phyloP scores from a whole-genome alignment of 2,329 filamentous ascomycete genomes.

The Mariannaea elegans region DNA sequence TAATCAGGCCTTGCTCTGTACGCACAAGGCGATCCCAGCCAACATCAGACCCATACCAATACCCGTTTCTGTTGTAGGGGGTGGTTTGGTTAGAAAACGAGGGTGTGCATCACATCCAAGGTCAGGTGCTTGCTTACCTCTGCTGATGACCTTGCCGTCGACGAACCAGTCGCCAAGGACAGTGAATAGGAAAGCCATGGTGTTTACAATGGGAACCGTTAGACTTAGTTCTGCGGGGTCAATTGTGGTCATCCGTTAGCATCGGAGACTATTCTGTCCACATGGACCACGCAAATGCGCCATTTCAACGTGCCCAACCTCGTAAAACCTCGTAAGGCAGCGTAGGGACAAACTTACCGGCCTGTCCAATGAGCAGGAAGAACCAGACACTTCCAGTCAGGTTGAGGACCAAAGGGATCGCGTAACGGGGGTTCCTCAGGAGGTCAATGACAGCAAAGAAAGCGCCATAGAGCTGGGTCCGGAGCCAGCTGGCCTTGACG shows the following conservation, averaged over 20 bases:
- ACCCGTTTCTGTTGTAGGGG: conserved; percentile 72
- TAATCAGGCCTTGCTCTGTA: conserved; percentile 67
- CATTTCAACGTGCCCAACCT: conserved; percentile 14
- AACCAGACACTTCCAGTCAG: conserved; percentile 96
- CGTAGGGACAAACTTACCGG: conserved; percentile 67
- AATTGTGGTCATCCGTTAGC: conserved; percentile 26
- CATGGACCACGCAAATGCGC: conserved; percentile 19
- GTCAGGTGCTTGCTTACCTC: conserved; percentile 62
- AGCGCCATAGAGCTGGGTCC: conserved; percentile 68
- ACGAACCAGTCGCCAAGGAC: conserved; percentile 96
- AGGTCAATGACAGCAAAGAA: conserved; percentile 82
- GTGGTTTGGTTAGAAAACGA: neutral
- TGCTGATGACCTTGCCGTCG: conserved; percentile 87
- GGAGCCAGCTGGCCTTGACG: conserved; percentile 67
- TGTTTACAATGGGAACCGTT: conserved; percentile 95
- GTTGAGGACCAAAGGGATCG: conserved; percentile 85
- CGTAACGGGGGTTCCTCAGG: conserved; percentile 82
- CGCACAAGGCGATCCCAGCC: conserved; percentile 83
- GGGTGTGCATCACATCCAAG: neutral
- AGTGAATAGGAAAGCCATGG: conserved; percentile 93
- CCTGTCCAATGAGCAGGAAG: conserved; percentile 90
- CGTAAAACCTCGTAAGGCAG: conserved; percentile 11
- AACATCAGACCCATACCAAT: conserved; percentile 83
- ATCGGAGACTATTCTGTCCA: conserved; percentile 4
- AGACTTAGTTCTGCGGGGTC: conserved; percentile 79